Evolutionary conservation across 2,329 filamentous ascomycete genomes (phyloP).

Genomic region (Paecilomyces formosus): DNA sequence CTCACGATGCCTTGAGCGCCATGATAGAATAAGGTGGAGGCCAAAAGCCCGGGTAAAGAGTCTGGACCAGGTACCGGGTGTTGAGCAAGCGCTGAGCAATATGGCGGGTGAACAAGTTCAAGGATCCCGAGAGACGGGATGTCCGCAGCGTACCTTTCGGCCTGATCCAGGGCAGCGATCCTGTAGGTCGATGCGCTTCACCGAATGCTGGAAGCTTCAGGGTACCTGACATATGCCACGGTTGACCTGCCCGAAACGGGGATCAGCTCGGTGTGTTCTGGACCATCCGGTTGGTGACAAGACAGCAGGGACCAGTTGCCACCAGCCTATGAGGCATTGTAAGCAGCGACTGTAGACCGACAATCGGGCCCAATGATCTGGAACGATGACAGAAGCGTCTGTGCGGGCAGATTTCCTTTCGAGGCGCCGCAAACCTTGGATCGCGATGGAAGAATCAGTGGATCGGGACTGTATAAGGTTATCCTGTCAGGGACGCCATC

Average conservation of each 20-base stretch:
- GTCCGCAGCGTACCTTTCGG: neutral
- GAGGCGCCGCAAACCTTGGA: neutral
- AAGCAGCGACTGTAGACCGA: neutral
- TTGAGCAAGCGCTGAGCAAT: neutral
- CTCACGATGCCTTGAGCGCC: neutral
- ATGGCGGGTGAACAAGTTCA: neutral
- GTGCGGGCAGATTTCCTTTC: neutral
- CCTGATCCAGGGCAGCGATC: neutral
- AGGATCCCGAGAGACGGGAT: neutral
- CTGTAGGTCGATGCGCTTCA: neutral
- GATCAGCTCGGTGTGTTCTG: neutral
- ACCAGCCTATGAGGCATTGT: neutral
- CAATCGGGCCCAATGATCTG: neutral
- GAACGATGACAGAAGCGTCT: neutral
- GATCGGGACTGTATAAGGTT: neutral
- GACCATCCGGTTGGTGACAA: neutral
- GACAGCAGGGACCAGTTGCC: neutral
- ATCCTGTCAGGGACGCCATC: neutral
- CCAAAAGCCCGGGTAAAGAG: neutral
- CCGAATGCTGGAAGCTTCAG: neutral
- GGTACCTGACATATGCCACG: conserved; percentile 1
- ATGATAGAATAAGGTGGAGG: neutral
- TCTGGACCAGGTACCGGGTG: conserved; percentile 1
- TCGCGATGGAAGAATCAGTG: neutral
- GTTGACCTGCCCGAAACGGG: neutral